phyloP scores from a whole-genome alignment of 805 yeast species.

The Candida taoyuanica region DNA sequence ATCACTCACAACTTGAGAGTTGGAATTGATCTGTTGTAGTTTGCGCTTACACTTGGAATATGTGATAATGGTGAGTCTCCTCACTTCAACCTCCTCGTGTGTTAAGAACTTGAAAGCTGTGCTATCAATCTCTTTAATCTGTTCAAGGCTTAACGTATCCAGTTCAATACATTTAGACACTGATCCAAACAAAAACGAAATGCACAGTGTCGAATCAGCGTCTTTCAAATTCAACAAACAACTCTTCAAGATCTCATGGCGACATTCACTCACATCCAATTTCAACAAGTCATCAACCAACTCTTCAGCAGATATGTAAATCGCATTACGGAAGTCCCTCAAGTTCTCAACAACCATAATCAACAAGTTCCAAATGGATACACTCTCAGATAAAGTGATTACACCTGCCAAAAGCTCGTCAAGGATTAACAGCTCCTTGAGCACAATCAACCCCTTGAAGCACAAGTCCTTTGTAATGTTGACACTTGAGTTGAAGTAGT shows the following conservation, averaged over 20 bases:
- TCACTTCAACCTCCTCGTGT: constrained; percentile 24
- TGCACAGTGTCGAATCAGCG: constrained; percentile 4
- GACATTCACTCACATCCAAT: constrained; percentile 4
- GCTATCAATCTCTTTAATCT: constrained; percentile 21
- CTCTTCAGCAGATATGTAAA: constrained; percentile 25
- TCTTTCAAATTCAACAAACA: constrained; percentile 15
- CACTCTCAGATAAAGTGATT: constrained; percentile 6
- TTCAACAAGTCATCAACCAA: constrained; percentile 21
- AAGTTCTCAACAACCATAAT: constrained; percentile 24
- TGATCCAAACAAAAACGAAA: constrained; percentile 18
- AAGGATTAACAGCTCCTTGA: constrained; percentile 23
- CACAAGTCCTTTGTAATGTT: constrained; percentile 23
- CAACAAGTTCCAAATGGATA: constrained; percentile 20
- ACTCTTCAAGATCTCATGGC: constrained; percentile 11
- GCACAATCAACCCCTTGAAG: constrained; percentile 24
- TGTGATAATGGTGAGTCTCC: constrained; percentile 24
- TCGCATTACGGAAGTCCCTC: constrained; percentile 21
- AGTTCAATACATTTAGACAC: constrained; percentile 21
- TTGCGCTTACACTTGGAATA: constrained; percentile 26
- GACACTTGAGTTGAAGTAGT: constrained; percentile 21
- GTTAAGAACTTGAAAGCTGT: constrained; percentile 16
- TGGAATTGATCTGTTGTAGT: constrained; percentile 16
- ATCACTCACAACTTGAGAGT: constrained; percentile 10
- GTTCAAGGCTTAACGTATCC: constrained; percentile 11
- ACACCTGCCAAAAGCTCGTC: constrained; percentile 13